These are phyloP conservation scores for Termitomyces heimii DNA, from an alignment of 768 basidiomycete species.

Conservation along the genomic window DNA sequence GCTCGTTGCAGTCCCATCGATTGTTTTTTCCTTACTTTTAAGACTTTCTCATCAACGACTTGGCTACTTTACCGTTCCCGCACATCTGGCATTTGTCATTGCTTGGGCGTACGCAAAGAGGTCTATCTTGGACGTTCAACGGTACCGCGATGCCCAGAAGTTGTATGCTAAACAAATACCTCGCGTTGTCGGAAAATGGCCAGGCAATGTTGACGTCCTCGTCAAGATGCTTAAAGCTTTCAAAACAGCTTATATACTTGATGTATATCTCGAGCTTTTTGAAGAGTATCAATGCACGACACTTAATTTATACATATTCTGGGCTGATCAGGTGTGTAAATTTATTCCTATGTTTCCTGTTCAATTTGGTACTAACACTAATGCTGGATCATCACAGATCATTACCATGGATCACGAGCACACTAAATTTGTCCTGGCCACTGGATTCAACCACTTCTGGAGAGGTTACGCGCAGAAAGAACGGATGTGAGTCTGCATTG, in stretches of 20 bases:
- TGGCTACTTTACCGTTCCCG: constrained; percentile 29
- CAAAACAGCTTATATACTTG: constrained; percentile 54
- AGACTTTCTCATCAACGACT: constrained; percentile 23
- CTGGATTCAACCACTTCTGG: constrained; percentile 65
- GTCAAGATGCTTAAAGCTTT: constrained; percentile 48
- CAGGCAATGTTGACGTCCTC: constrained; percentile 71
- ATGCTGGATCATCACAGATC: constrained; percentile 34
- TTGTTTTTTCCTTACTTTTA: constrained; percentile 26
- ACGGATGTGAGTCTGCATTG: constrained; percentile 42
- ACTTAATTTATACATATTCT: constrained; percentile 61
- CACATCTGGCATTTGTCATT: constrained; percentile 35
- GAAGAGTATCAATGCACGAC: constrained; percentile 68
- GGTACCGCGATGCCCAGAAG: constrained; percentile 37
- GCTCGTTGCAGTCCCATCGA: constrained; percentile 34
- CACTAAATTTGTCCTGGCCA: constrained; percentile 55
- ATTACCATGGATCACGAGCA: constrained; percentile 74
- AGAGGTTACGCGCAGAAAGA: constrained; percentile 60
- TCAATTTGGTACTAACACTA: too few species aligned
- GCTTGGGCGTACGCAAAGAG: constrained; percentile 31
- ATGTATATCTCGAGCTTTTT: constrained; percentile 61
- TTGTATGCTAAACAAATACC: constrained; percentile 50
- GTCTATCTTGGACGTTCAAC: constrained; percentile 26
- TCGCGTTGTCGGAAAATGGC: constrained; percentile 62
- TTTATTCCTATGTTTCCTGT: neutral
- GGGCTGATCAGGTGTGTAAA: constrained; percentile 58